A percentile compares a stretch with the other conserved stretches of the same genome.
Conservation (phyloP, 768 basidiomycete species). For the Tulasnella sp. region DNA sequence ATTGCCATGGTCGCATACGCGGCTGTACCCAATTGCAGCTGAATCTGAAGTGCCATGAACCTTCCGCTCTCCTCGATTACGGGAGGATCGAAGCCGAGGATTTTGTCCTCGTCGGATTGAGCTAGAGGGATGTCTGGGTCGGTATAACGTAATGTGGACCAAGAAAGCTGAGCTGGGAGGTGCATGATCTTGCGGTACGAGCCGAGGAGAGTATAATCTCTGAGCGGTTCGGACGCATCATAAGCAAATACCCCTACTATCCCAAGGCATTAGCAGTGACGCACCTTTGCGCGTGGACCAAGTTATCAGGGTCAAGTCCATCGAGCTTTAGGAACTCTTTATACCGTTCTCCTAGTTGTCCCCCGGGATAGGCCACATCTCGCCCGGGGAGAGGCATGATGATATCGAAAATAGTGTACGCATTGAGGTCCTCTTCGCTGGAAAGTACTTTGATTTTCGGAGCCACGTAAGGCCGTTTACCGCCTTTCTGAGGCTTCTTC, state of each 20-base stretch:
- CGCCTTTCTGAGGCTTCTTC: constrained; percentile 15
- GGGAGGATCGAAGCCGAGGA: constrained; percentile 80
- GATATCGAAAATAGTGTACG: constrained; percentile 90
- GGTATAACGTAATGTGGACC: constrained; percentile 84
- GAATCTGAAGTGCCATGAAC: constrained; percentile 86
- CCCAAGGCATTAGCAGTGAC: neutral
- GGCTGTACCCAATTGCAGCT: constrained; percentile 82
- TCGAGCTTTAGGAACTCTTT: constrained; percentile 78
- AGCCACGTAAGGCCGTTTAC: constrained; percentile 45
- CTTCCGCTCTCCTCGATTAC: constrained; percentile 68
- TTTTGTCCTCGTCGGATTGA: constrained; percentile 92
- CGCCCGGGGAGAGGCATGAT: constrained; percentile 97
- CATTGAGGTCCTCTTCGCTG: constrained; percentile 68
- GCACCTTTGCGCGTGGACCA: constrained; percentile 86
- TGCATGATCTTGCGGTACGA: constrained; percentile 94
- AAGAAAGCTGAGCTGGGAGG: constrained; percentile 76
- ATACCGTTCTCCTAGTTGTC: constrained; percentile 83
- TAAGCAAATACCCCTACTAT: neutral
- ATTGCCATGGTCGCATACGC: constrained; percentile 99
- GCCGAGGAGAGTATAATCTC: constrained; percentile 90
- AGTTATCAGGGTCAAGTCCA: constrained; percentile 88
- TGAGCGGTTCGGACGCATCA: constrained; percentile 42
- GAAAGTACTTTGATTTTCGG: constrained; percentile 77
- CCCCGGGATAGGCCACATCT: constrained; percentile 91
- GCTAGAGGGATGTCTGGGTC: constrained; percentile 91